Base-by-base conservation (phyloP, 1,284 basidiomycete species). In the Rhodotorula mucilaginosa region DNA sequence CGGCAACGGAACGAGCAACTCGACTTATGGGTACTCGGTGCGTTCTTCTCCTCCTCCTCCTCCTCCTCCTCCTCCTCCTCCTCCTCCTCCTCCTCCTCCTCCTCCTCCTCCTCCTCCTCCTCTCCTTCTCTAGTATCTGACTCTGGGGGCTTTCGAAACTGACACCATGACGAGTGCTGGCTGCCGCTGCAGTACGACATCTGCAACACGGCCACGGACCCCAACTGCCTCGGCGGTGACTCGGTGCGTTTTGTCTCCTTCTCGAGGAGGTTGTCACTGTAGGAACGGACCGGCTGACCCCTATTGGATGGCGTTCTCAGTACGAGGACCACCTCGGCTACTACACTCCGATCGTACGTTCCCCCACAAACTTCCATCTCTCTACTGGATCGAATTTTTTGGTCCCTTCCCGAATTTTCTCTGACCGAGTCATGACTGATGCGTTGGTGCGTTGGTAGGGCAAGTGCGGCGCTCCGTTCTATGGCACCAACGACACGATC, bases 141-240 rank as follows among this genome's bases (percentile, higher is more conserved):
- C 49, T 7, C 12, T 19, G n/a, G 10, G 13, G 6, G 10, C 18
- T 3, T 3, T 0, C 10, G 10, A 21, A 13, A 8, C 29, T n/a
- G 47, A 13, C 19, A 51, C 21, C 16, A 51, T 19, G 19, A 23
- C 18, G 39, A 10, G 49, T 21, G 29, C 15, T 7, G 15, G 34
- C 34, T 18, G 3, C 26, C 26, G 26, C 3, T 39, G 57, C 64
- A 76, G 65, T 77, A 70, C 72, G 62, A 64, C 34, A 64, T 77
- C 21, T 78, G 77, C 74, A 64, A 65, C 52, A 26, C 15, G 12
- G 51, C 65, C 3, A 66, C 56, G 31, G 74, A 78, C 71, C 63
- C 74, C 18, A 52, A 64, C 16, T 78, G 77, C 68, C 64, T 70
- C 49, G 77, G 77, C 18, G 76, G 77, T 8, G 48, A 77, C 60